These are phyloP conservation scores for Fomitopsis betulina DNA, from an alignment of 1,284 basidiomycete genomes.

Conservation along the genomic window DNA sequence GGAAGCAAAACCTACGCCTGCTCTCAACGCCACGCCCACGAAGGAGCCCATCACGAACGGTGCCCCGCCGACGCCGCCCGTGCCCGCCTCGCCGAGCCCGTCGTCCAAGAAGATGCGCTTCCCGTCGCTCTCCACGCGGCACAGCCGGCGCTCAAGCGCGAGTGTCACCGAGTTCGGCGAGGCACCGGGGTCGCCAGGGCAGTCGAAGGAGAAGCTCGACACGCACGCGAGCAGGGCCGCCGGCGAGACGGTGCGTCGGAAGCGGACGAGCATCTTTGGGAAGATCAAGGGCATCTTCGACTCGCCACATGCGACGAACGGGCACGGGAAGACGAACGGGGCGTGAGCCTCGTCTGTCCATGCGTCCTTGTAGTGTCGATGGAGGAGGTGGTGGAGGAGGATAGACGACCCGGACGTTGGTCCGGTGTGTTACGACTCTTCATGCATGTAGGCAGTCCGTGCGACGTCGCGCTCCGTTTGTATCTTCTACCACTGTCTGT, in stretches of 20 bases:
- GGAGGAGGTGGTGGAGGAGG: background rate
- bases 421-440: background rate
- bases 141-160: constrained; percentile 17
- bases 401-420: background rate
- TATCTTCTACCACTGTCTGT: background rate
- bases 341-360: background rate
- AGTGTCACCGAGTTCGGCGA: constrained; percentile 19
- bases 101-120: constrained; percentile 23
- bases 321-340: constrained; percentile 5
- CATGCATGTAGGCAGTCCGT: background rate
- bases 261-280: constrained; percentile 28
- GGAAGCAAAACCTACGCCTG: background rate
- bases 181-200: background rate
- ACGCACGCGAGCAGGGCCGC: constrained; percentile 13
- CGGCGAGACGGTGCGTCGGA: constrained; percentile 18
- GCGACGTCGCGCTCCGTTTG: background rate
- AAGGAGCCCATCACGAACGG: background rate
- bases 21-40: background rate
- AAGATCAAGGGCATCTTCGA: constrained; percentile 27
- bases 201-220: constrained; percentile 8
- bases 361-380: background rate
- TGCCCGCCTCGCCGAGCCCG: constrained; percentile 10
- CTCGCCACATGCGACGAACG: background rate
- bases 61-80: constrained; percentile 5
- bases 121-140: constrained; percentile 24